Percentiles rank a stretch among this genome's conserved stretches.
phyloP scores from a whole-genome alignment of 2,329 filamentous ascomycete genomes.

The Penicillium sp. region DNA sequence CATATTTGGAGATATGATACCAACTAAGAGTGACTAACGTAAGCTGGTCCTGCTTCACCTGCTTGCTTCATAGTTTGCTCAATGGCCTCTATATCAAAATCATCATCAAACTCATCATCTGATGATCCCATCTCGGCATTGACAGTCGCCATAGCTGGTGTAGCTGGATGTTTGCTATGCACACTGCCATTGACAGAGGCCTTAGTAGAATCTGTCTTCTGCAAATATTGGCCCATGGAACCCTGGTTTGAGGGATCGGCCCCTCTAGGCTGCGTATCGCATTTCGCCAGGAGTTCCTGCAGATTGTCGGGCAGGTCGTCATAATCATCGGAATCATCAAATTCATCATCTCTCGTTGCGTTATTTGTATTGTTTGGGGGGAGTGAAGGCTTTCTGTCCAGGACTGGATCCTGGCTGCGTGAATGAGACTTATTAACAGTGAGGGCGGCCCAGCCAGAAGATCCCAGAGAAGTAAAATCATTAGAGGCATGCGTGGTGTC shows the following conservation, averaged over 20 bases:
- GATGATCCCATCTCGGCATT: constrained; percentile 40
- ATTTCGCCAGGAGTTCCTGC: constrained; percentile 55
- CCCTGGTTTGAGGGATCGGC: constrained; percentile 13
- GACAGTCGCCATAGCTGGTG: constrained; percentile 6
- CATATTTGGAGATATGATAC: constrained; percentile 39
- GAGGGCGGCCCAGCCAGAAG: constrained; percentile 18
- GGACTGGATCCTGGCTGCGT: background rate
- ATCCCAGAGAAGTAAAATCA: constrained; percentile 17
- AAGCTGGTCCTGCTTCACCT: constrained; percentile 68
- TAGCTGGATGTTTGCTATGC: constrained; percentile 3
- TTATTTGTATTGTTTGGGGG: constrained; percentile 15
- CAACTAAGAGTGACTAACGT: constrained; percentile 53
- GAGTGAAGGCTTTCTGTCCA: constrained; percentile 5
- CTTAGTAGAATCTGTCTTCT: constrained; percentile 6
- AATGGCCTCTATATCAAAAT: constrained; percentile 60
- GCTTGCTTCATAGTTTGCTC: constrained; percentile 58
- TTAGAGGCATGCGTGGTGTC: constrained; percentile 10
- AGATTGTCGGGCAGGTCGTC: constrained; percentile 58
- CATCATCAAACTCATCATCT: constrained; percentile 71
- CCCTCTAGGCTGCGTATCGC: constrained; percentile 43
- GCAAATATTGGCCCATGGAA: constrained; percentile 16
- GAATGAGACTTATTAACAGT: constrained; percentile 12
- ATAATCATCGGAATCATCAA: constrained; percentile 66
- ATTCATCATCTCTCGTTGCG: constrained; percentile 25
- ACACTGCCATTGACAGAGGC: background rate